phyloP scores from a whole-genome alignment of 2,329 filamentous ascomycete species.

The Cordyceps fumosorosea region DNA sequence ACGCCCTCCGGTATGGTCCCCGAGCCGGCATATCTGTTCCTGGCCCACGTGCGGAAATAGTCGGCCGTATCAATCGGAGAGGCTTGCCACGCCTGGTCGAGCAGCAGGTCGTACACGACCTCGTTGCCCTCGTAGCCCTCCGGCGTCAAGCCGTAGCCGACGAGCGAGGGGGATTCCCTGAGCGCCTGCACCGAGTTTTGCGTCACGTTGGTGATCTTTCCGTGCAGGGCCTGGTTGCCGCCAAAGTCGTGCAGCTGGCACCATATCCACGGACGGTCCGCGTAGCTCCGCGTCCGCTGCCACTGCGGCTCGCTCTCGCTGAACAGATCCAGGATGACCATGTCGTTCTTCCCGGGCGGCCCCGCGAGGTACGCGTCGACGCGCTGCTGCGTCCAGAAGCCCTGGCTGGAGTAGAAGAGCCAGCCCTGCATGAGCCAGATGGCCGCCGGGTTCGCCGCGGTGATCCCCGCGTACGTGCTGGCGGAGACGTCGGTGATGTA shows the following conservation, averaged over 20 bases:
- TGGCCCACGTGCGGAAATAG: slow-evolving; percentile 42
- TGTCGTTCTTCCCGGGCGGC: slow-evolving; percentile 34
- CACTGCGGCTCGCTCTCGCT: slow-evolving; percentile 44
- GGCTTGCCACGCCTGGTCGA: slow-evolving; percentile 43
- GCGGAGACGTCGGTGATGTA: slow-evolving; percentile 13
- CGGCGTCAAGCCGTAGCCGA: not conserved
- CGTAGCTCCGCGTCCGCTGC: slow-evolving; percentile 43
- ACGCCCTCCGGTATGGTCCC: not conserved
- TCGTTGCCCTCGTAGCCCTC: slow-evolving; percentile 42
- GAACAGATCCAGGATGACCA: slow-evolving; percentile 45
- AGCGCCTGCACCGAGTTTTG: slow-evolving; percentile 38
- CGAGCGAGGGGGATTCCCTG: slow-evolving; percentile 33
- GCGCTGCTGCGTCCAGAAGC: slow-evolving; percentile 39
- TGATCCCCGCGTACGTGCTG: slow-evolving; percentile 40
- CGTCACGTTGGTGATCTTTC: slow-evolving; percentile 42
- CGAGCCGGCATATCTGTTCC: slow-evolving; percentile 31
- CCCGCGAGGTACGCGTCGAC: slow-evolving; percentile 44
- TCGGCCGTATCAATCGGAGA: slow-evolving; percentile 34
- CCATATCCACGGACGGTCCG: slow-evolving; percentile 49
- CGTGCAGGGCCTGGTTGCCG: slow-evolving; percentile 42
- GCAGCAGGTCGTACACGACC: slow-evolving; percentile 43
- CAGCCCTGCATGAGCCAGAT: slow-evolving; percentile 48
- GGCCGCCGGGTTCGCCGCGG: slow-evolving; percentile 39
- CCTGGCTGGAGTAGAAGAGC: slow-evolving; percentile 38
- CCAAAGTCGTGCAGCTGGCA: slow-evolving; percentile 46